Evolutionary conservation across 2,329 filamentous ascomycete genomes (phyloP), one percentile per base, ranked within the genome.

Genomic region (Trichophyton verrucosum): DNA sequence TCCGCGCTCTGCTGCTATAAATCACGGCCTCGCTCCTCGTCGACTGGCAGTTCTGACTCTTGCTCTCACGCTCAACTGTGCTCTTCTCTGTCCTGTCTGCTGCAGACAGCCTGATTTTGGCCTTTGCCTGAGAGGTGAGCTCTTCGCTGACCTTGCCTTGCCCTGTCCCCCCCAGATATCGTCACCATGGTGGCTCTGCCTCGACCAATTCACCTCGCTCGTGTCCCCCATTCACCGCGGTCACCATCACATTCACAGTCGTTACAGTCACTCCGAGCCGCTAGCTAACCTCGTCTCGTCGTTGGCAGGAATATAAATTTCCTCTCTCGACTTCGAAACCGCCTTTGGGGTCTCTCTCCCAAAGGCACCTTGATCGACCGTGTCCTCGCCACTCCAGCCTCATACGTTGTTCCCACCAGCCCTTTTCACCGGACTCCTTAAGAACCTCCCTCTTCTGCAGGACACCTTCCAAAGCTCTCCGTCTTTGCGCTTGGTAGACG

Each of bases 361-460:
- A 75, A 75, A 73, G 73, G 72, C 72, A 65, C 63, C 61, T 65
- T 65, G 67, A 72, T 75, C 62, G 66, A 76, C 74, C 73, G 74
- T 73, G 72, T 65, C 66, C 66, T 66, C 65, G 51, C 71, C 68
- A 65, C 13, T 24, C 57, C 38, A 47, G 40, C 27, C 60, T 47
- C 60, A 42, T 24, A 44, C 44, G 57, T 58, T 63, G 42, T 60
- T 61, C 24, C 33, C 49, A 20, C 24, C 33, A 24, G n/a, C 58
- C 60, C 44, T 49, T 42, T 55, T 58, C 51, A 33, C 33, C 58
- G 33, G 59, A 40, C 42, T 57, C 56, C 30, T 53, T 57, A 30
- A 15, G 3, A 60, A 63, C 61, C 66, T 46, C 64, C 57, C 62
- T 36, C 9, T 57, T 40, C 60, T 61, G 62, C 24, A 60, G 27